Percentiles rank a stretch among this genome's conserved stretches.
Conservation (phyloP, 2,329 filamentous ascomycete genomes). For the Neoascochyta sp. region DNA sequence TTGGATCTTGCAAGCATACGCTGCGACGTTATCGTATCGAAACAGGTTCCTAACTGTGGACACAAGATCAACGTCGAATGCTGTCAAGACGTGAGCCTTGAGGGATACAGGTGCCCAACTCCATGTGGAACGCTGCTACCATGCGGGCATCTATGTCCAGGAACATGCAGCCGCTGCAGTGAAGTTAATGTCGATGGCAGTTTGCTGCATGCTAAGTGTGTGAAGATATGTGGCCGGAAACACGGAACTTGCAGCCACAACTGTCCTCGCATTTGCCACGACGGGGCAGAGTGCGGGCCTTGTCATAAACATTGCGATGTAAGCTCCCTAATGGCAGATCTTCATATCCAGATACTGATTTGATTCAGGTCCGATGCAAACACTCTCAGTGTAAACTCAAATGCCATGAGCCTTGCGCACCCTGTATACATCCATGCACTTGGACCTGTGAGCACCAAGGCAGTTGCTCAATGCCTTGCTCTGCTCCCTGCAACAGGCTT, state of each 20-base stretch:
- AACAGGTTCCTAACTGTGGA: constrained; percentile 52
- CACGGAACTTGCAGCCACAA: constrained; percentile 28
- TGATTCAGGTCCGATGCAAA: constrained; percentile 22
- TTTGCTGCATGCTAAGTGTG: constrained; percentile 16
- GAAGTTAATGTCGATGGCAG: constrained; percentile 23
- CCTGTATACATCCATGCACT: constrained; percentile 33
- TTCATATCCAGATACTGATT: not conserved
- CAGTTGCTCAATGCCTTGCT: constrained; percentile 36
- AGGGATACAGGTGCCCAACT: constrained; percentile 47
- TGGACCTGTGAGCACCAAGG: constrained; percentile 36
- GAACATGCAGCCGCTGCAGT: constrained; percentile 51
- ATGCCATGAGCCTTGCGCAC: constrained; percentile 33
- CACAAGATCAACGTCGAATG: constrained; percentile 55
- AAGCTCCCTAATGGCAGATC: not conserved
- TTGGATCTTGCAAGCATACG: constrained; percentile 47
- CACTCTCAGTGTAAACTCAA: constrained; percentile 21
- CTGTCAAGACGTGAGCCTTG: constrained; percentile 42
- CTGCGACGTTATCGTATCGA: constrained; percentile 50
- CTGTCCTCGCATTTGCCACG: constrained; percentile 26
- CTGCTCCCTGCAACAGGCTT: constrained; percentile 29
- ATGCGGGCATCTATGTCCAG: constrained; percentile 59
- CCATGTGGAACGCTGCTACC: constrained; percentile 46
- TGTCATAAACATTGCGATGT: constrained; percentile 24
- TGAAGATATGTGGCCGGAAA: constrained; percentile 23
- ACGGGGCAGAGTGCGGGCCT: constrained; percentile 21